Conservation (phyloP, 805 yeast genomes). For the Cyberlindnera saturnus region DNA sequence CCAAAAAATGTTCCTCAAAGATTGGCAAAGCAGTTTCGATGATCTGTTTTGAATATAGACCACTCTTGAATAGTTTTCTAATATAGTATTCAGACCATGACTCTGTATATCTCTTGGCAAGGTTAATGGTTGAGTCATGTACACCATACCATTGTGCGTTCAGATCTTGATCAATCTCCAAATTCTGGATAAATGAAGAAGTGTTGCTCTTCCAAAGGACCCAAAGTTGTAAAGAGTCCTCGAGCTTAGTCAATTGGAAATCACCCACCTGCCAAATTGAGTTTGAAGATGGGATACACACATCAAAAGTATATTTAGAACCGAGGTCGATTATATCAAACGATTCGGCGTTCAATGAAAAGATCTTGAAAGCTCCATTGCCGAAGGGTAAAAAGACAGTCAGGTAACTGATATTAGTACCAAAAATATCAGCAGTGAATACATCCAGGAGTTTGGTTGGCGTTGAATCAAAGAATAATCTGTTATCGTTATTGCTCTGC, state of each 20-base stretch:
- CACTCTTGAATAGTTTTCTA: constrained; percentile 42
- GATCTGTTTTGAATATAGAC: constrained; percentile 40
- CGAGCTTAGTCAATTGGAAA: constrained; percentile 26
- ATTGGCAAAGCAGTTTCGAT: constrained; percentile 48
- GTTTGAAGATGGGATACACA: constrained; percentile 28
- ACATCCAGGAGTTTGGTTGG: constrained; percentile 27
- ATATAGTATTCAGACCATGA: constrained; percentile 34
- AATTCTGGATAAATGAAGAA: constrained; percentile 37
- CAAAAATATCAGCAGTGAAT: constrained; percentile 4
- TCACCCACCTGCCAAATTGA: constrained; percentile 46
- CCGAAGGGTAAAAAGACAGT: constrained; percentile 37
- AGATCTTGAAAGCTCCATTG: constrained; percentile 37
- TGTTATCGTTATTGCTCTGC: constrained; percentile 9
- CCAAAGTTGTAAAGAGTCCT: constrained; percentile 27
- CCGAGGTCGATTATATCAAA: constrained; percentile 25
- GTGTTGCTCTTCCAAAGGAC: constrained; percentile 62
- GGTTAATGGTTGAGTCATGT: constrained; percentile 2
- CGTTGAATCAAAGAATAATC: constrained; percentile 24
- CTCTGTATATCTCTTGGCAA: constrained; percentile 23
- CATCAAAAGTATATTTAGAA: constrained; percentile 21
- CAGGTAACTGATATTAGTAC: constrained; percentile 17
- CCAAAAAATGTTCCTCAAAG: constrained; percentile 38
- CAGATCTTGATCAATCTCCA: constrained; percentile 24
- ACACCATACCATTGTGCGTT: constrained; percentile 20
- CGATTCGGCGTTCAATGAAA: constrained; percentile 21